Percentiles rank a stretch among this genome's conserved stretches.
phyloP scores from a whole-genome alignment of 768 basidiomycete species.

The Amanita subjunquillea region DNA sequence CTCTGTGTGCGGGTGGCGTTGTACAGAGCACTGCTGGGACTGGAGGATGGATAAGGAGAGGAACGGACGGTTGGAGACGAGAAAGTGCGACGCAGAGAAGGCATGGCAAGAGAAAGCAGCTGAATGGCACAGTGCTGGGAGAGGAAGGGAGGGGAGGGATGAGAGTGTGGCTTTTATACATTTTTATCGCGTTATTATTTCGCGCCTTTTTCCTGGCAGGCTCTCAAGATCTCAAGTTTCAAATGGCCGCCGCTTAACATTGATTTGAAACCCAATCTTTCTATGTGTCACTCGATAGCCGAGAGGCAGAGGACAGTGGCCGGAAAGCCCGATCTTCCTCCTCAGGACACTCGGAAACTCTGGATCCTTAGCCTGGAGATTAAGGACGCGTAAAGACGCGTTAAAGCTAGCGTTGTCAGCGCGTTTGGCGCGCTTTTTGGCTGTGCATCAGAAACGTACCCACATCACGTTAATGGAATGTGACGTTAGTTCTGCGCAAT shows the following conservation, averaged over 20 bases:
- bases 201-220: conserved; percentile 2
- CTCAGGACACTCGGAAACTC: background rate
- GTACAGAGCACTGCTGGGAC: conserved; percentile 16
- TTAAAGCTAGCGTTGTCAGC: conserved; percentile 12
- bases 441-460: background rate
- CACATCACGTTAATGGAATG: background rate
- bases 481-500: background rate
- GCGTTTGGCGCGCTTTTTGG: conserved; percentile 8
- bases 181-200: conserved; percentile 1
- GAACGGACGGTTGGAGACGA: conserved; percentile 63
- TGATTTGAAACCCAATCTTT: background rate
- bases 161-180: conserved; percentile 15
- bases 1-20: conserved; percentile 9
- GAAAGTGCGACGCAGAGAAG: conserved; percentile 71
- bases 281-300: background rate
- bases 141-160: conserved; percentile 18
- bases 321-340: background rate
- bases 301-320: too few relatives aligned
- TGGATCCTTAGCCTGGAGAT: conserved; percentile 7
- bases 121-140: conserved; percentile 41
- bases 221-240: background rate
- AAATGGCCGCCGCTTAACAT: background rate
- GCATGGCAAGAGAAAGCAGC: conserved; percentile 38
- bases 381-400: conserved; percentile 37
- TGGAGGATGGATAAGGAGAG: conserved; percentile 52